Evolutionary conservation across 176 grass and related monocot genomes (phyloP).

Genomic region (Cocos nucifera): DNA sequence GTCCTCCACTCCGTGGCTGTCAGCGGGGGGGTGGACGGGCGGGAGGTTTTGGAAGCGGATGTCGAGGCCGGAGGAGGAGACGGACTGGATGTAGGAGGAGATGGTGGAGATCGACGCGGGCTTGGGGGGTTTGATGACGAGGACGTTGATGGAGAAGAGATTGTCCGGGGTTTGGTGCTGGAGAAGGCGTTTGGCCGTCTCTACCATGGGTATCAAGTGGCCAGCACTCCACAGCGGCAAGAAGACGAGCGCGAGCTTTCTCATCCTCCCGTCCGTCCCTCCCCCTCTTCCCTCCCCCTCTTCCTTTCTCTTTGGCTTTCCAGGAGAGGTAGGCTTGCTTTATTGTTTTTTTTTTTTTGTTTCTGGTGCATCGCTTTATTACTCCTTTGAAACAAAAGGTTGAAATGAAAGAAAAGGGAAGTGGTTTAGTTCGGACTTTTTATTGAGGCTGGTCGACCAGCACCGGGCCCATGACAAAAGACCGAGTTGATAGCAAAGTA

Average conservation of each 20-base stretch:
- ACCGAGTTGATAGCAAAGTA: too few relatives aligned
- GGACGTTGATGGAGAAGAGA: not conserved
- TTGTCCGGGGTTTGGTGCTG: too few relatives aligned
- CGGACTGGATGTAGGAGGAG: not conserved
- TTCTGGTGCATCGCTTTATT: too few relatives aligned
- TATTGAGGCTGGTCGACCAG: too few relatives aligned
- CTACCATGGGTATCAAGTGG: not conserved
- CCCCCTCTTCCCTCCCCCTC: too few relatives aligned
- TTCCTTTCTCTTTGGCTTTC: too few relatives aligned
- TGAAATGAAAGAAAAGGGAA: too few relatives aligned
- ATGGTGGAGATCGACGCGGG: not conserved
- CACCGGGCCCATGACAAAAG: too few relatives aligned
- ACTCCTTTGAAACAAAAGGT: too few relatives aligned
- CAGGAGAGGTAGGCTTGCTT: too few relatives aligned
- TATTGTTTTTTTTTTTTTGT: too few relatives aligned
- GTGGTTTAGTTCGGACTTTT: too few relatives aligned
- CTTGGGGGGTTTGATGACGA: constrained; percentile 14
- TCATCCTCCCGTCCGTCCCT: not conserved
- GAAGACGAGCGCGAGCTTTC: not conserved
- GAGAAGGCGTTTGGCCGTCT: not conserved
- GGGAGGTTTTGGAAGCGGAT: not conserved
- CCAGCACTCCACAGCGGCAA: not conserved
- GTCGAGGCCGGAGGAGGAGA: not conserved
- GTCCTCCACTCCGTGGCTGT: not conserved
- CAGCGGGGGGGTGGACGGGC: not conserved